Evolutionary conservation across 371 early-diverging fungal species (phyloP), one percentile per base, ranked within the genome.

Genomic region (Lichtheimia hyalospora): DNA sequence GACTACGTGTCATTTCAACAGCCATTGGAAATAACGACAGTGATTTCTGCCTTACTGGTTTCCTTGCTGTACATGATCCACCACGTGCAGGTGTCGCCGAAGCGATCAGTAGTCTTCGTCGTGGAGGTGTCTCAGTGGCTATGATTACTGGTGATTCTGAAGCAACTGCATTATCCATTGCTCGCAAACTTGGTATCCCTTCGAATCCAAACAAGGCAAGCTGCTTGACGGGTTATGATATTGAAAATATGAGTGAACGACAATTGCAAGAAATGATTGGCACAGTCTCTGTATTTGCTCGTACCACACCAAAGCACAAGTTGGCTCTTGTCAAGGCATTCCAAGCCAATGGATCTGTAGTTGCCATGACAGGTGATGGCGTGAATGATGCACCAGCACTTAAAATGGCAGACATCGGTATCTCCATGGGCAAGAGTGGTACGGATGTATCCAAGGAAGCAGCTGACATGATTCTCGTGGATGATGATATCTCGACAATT

Each of bases 361-460:
- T 93, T 5, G 95, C 91, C 2, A 93, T 96, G 80, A 95, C 95
- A 12, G 99, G 99, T 16, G 99, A 99, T 74, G 99, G 98, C 48
- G 93, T 94, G n/a, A 96, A 94, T 67, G 98, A 97, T 80, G 92
- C 93, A 0, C 94, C 92, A 12, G 96, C 98, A 5, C 69, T 97
- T 18, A 86, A 89, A 59, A 76, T 91, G 63, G 93, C 98, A 13
- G 92, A 94, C 66, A 92, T 95, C 64, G 96, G 96, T 63, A 90
- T 95, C 42, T 89, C 94, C 0, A 92, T 95, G 95, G 95, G 95
- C 27, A 83, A 88, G 58, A 86, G 87, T 57, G 96, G 95, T 7
- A 92, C 96, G 0, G 95, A 95, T 69, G 94, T 95, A 3, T 84
- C 94, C 20, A 92, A 93, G 63, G 93, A 96, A 71, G 93, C 95